These are phyloP conservation scores for Xylaria grammica DNA, from an alignment of 495 filamentous ascomycete species.

Conservation along the genomic window DNA sequence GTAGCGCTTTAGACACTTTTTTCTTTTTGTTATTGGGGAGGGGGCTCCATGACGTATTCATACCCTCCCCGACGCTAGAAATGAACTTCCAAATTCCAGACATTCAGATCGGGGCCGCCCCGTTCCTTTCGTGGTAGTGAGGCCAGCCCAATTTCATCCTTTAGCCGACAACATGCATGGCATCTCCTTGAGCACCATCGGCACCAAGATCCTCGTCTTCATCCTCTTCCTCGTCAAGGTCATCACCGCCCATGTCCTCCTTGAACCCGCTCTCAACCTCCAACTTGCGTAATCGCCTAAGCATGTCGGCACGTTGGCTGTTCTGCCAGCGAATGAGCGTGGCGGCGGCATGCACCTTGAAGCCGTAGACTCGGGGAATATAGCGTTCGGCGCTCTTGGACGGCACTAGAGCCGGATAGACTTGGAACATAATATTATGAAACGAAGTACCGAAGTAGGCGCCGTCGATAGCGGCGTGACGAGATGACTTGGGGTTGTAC, in stretches of 20 bases:
- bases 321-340: conserved; percentile 93
- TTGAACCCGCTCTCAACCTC: conserved; percentile 66
- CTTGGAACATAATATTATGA: conserved; percentile 98
- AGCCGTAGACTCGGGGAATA: conserved; percentile 88
- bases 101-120: background rate
- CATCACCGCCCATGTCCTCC: conserved; percentile 47
- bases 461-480: conserved; percentile 92
- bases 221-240: conserved; percentile 51
- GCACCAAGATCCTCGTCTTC: conserved; percentile 51
- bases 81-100: background rate
- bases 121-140: conserved; percentile 2
- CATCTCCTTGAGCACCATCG: conserved; percentile 41
- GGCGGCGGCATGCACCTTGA: conserved; percentile 89
- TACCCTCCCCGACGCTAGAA: background rate
- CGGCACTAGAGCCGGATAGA: conserved; percentile 88
- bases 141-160: background rate
- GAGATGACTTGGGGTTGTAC: conserved; percentile 98
- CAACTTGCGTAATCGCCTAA: conserved; percentile 64
- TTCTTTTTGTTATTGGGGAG: background rate
- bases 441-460: conserved; percentile 98
- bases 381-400: conserved; percentile 85
- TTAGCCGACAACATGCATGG: conserved; percentile 37
- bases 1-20: conserved; percentile 1
- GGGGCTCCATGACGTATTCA: background rate
- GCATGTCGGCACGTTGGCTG: conserved; percentile 75